phyloP scores from a whole-genome alignment of 352 stramenopile genomes.

The Blastocystis sp. region DNA sequence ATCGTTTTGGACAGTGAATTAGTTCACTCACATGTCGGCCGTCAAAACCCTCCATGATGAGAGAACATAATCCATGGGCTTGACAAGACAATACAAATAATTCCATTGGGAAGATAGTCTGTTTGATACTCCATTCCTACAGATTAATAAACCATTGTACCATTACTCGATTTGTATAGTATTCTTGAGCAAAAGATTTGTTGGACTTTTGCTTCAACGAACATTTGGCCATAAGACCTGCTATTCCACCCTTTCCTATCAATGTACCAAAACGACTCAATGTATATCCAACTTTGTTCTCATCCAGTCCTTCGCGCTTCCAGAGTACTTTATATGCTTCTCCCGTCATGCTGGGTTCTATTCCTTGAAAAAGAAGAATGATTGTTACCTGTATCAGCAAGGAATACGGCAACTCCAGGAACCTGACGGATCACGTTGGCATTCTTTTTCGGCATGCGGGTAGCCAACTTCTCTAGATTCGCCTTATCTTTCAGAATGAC shows the following conservation, averaged over 20 bases:
- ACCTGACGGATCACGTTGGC: conserved; percentile 20
- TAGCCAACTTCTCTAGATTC: background rate
- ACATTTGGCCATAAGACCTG: background rate
- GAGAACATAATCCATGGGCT: conserved; percentile 13
- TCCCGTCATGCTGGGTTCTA: background rate
- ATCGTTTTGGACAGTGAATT: conserved; percentile 15
- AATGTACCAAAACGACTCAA: background rate
- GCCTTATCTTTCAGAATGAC: conserved; percentile 32
- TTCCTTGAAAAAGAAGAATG: background rate
- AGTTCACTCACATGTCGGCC: conserved; percentile 3
- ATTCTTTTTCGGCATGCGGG: conserved; percentile 34
- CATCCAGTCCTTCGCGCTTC: background rate
- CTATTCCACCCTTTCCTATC: background rate
- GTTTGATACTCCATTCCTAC: conserved; percentile 59
- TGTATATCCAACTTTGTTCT: background rate
- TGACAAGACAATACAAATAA: conserved; percentile 45
- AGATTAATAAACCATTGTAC: background rate
- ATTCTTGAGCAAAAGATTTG: conserved; percentile 14
- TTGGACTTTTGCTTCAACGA: conserved; percentile 18
- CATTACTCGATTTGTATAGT: conserved; percentile 22
- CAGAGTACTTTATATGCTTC: background rate
- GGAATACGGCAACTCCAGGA: conserved; percentile 47
- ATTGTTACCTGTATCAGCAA: conserved; percentile 14
- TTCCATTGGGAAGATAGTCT: conserved; percentile 49
- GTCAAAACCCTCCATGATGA: conserved; percentile 58